Conservation (phyloP, 2,329 filamentous ascomycete species). For the Macrophomina phaseolina region DNA sequence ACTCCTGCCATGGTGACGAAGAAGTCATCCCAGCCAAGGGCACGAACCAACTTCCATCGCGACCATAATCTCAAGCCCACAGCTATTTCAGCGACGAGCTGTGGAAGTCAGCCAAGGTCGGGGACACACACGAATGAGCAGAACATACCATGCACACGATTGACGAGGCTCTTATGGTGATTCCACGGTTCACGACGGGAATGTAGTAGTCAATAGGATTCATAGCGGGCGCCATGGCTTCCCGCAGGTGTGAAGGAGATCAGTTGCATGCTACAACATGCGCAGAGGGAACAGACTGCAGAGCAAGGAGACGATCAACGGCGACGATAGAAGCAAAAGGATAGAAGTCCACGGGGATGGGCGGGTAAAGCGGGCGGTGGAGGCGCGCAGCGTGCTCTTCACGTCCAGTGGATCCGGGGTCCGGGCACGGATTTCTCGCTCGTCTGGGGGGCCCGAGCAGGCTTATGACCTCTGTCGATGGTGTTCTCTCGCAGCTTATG, state of each 20-base stretch:
- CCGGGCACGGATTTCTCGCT: not conserved
- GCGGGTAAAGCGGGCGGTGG: not conserved
- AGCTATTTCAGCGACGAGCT: slow-evolving; percentile 38
- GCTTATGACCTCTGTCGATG: slow-evolving; percentile 7
- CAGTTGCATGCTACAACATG: slow-evolving; percentile 18
- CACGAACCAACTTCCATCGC: slow-evolving; percentile 34
- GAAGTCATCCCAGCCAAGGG: slow-evolving; percentile 45
- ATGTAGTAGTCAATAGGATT: slow-evolving; percentile 21
- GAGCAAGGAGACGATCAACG: not conserved
- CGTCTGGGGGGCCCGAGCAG: not conserved
- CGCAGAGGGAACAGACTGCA: not conserved
- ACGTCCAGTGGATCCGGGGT: not conserved
- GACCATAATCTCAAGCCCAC: slow-evolving; percentile 40
- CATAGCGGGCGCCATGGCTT: slow-evolving; percentile 26
- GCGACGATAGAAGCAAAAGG: not conserved
- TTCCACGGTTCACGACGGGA: slow-evolving; percentile 12
- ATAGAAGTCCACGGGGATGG: too few species aligned
- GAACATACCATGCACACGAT: slow-evolving; percentile 12
- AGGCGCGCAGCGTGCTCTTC: not conserved
- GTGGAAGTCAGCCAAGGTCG: not conserved
- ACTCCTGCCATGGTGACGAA: slow-evolving; percentile 40
- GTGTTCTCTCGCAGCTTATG: slow-evolving; percentile 13
- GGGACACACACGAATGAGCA: too few species aligned
- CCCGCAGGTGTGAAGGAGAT: slow-evolving; percentile 7
- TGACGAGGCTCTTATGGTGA: slow-evolving; percentile 19